These are phyloP conservation scores for Immersiporthe knoxdaviesiana DNA, from an alignment of 2,329 filamentous ascomycete species.

Conservation along the genomic window DNA sequence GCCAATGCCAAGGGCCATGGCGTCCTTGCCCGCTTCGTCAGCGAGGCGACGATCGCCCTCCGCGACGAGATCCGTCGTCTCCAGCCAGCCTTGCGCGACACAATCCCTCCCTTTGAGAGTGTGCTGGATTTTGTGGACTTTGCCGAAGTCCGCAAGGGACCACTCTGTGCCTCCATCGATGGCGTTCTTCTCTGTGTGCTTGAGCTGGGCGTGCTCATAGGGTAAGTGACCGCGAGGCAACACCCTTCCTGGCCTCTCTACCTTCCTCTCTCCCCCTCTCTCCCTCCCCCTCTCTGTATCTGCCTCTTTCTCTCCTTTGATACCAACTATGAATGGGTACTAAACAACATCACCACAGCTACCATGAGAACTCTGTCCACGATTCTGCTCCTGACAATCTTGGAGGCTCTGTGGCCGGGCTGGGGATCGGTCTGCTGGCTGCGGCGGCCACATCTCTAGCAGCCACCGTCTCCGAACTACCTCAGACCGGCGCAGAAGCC, in stretches of 20 bases:
- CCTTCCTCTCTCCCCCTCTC: too few relatives aligned
- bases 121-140: constrained; percentile 42
- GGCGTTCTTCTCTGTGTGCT: constrained; percentile 46
- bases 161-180: constrained; percentile 48
- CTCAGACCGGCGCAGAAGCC: constrained; percentile 45
- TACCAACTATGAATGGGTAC: not conserved
- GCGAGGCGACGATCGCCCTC: constrained; percentile 44
- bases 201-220: constrained; percentile 48
- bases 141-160: constrained; percentile 43
- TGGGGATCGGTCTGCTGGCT: constrained; percentile 50
- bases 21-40: constrained; percentile 45
- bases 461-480: constrained; percentile 42
- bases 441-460: constrained; percentile 47
- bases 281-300: too few relatives aligned
- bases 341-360: constrained; percentile 30
- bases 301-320: too few relatives aligned
- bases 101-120: constrained; percentile 44
- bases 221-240: constrained; percentile 35
- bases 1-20: constrained; percentile 44
- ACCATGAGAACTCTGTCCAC: constrained; percentile 35
- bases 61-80: constrained; percentile 44
- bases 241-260: not conserved
- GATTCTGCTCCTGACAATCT: constrained; percentile 33
- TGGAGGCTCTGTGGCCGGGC: constrained; percentile 41
- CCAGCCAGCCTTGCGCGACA: constrained; percentile 33